phyloP scores from a whole-genome alignment of 176 grass and related monocot species.

The Hyparrhenia diplandra region DNA sequence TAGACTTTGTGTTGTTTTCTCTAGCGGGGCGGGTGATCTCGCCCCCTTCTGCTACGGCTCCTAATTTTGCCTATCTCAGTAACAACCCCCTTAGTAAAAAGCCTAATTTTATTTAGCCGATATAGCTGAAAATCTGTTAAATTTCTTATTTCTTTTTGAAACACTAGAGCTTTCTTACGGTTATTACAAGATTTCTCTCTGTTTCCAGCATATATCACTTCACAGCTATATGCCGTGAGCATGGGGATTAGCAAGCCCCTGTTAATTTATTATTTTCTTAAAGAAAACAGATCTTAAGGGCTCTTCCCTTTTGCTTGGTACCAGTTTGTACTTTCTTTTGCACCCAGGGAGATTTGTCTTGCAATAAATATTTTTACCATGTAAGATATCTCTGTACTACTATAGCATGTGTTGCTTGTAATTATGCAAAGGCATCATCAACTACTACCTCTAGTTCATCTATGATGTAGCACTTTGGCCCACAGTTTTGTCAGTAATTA shows the following conservation, averaged over 20 bases:
- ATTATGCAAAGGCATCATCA: slow-evolving; percentile 3
- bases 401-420: slow-evolving; percentile 6
- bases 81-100: neutral
- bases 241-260: too few relatives aligned
- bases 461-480: neutral
- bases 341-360: neutral
- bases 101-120: neutral
- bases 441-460: neutral
- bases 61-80: neutral
- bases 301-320: neutral
- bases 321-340: slow-evolving; percentile 7
- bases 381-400: neutral
- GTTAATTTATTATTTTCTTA: too few relatives aligned
- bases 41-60: neutral
- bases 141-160: neutral
- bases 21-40: too few relatives aligned
- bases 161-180: neutral
- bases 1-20: too few relatives aligned
- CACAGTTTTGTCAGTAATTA: neutral
- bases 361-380: neutral
- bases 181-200: neutral
- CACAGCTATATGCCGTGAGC: too few relatives aligned
- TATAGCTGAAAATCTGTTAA: neutral
- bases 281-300: slow-evolving; percentile 1
- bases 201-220: neutral